Base-by-base conservation (phyloP, 352 stramenopile species). In the Phytophthora nicotianae region DNA sequence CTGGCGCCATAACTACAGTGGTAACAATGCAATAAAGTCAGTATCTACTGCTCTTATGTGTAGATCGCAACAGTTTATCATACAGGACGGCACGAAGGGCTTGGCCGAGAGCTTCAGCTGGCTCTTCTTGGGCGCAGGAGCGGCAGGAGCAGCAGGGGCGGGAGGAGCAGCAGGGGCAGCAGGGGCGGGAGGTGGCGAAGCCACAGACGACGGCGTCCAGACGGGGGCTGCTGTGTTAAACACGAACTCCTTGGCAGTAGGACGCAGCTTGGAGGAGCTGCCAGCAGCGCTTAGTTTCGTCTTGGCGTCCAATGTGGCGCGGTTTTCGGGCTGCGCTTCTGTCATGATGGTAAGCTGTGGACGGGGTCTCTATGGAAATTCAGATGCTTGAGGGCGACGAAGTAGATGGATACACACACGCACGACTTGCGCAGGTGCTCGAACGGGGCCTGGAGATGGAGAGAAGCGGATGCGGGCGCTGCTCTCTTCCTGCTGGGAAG, bases 161-260 rank as follows among this genome's bases (percentile, higher is more conserved):
- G 47, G 29, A 45, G 68, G 41, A 5, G 47, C 48, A 0, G 42
- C 27, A 20, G 54, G 17, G 40, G 40, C 40, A n/a, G 19, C 40
- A 38, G 11, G 2, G 13, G 32, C 32, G 32, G 32, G 32, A 16
- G 32, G 32, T 16, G 57, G 21, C 1, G 49, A 19, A 13, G n/a
- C 27, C 0, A 42, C 37, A 13, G 33, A 23, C 16, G 66, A 41
- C 1, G 82, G 82, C 38, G 74, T 88, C 79, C 79, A 91, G 9
- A 43, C 67, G 0, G 82, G 74, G 8, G 82, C 79, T 14, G 51
- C 49, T n/a, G 67, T 58, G 68, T 80, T 88, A 49, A 91, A 85
- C 9, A 91, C 80, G 50, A 91, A 91, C 45, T 63, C 75, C 60
- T 86, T 88, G 41, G 80, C 82, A 5, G 72, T 71, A 21, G 82